These are phyloP conservation scores for Aspergillus pseudoviridinutans DNA, from an alignment of 2,329 filamentous ascomycete genomes.

Conservation along the genomic window DNA sequence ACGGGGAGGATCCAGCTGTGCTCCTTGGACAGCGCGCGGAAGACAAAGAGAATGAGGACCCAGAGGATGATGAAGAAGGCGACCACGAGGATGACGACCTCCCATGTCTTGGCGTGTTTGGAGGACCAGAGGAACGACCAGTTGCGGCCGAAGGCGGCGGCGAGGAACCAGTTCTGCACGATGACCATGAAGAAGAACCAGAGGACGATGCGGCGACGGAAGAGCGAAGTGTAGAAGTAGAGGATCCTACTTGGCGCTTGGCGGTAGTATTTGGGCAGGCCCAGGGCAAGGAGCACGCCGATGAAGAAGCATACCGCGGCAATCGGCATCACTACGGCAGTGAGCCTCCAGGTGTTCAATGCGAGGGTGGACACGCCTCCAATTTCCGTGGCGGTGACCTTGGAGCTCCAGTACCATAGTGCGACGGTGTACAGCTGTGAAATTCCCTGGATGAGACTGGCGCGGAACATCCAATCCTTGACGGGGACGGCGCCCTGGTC, in stretches of 20 bases:
- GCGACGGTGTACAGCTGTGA: constrained; percentile 61
- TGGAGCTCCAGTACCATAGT: constrained; percentile 63
- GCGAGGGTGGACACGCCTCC: not conserved
- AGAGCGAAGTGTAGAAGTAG: constrained; percentile 59
- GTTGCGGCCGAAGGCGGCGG: constrained; percentile 61
- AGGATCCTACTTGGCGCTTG: constrained; percentile 60
- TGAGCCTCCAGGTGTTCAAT: constrained; percentile 23
- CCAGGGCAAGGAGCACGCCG: constrained; percentile 52
- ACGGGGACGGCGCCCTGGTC: constrained; percentile 59
- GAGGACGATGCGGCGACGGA: constrained; percentile 59
- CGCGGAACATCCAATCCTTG: constrained; percentile 61
- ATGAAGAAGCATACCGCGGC: constrained; percentile 53
- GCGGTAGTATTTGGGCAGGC: constrained; percentile 63
- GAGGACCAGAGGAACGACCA: constrained; percentile 58
- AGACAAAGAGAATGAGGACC: constrained; percentile 42
- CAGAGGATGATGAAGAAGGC: constrained; percentile 53
- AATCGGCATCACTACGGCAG: constrained; percentile 54
- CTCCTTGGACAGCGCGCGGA: constrained; percentile 51
- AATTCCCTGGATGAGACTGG: constrained; percentile 62
- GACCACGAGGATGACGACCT: constrained; percentile 50
- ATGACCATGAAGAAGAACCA: constrained; percentile 63
- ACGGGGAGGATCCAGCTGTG: constrained; percentile 66
- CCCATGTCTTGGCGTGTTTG: constrained; percentile 53
- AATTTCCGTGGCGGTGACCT: constrained; percentile 40
- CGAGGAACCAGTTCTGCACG: constrained; percentile 64